Conservation (phyloP, 2,329 filamentous ascomycete genomes). For the Paracoccidioides brasiliensis region DNA sequence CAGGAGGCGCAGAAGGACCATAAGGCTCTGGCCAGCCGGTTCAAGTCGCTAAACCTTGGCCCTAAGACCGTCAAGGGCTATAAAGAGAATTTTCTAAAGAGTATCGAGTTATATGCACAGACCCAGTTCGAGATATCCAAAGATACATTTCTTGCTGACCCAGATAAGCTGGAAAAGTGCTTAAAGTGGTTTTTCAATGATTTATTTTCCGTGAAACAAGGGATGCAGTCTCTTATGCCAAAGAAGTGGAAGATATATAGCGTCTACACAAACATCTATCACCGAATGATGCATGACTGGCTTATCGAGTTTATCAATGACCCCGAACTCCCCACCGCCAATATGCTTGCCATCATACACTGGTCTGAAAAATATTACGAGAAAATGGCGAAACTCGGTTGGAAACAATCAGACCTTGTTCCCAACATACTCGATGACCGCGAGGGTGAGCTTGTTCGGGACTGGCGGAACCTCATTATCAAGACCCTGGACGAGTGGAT, state of each 20-base stretch:
- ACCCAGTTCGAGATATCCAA: constrained; percentile 60
- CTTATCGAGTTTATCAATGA: constrained; percentile 73
- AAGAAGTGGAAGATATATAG: constrained; percentile 94
- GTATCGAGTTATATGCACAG: constrained; percentile 60
- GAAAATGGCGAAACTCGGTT: constrained; percentile 86
- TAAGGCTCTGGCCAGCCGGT: constrained; percentile 81
- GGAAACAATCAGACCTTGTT: constrained; percentile 59
- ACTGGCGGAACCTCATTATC: constrained; percentile 91
- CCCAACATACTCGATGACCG: constrained; percentile 85
- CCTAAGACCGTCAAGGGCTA: constrained; percentile 88
- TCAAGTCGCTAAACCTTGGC: constrained; percentile 89
- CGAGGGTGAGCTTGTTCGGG: constrained; percentile 77
- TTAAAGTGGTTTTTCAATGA: constrained; percentile 98
- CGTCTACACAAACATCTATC: constrained; percentile 83
- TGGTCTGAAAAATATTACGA: constrained; percentile 94
- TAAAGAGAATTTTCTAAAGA: constrained; percentile 85
- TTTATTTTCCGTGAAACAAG: constrained; percentile 82
- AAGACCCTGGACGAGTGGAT: constrained; percentile 96
- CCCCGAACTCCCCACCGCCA: constrained; percentile 66
- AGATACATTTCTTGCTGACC: constrained; percentile 69
- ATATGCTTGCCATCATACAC: constrained; percentile 82
- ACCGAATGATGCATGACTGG: constrained; percentile 90
- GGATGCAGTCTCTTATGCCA: constrained; percentile 83
- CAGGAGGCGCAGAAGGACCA: constrained; percentile 94
- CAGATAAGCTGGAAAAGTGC: constrained; percentile 68